Percentiles rank a stretch among this genome's conserved stretches.
These are phyloP conservation scores for Scedosporium dehoogii DNA, from an alignment of 2,329 filamentous ascomycete species.

Conservation along the genomic window DNA sequence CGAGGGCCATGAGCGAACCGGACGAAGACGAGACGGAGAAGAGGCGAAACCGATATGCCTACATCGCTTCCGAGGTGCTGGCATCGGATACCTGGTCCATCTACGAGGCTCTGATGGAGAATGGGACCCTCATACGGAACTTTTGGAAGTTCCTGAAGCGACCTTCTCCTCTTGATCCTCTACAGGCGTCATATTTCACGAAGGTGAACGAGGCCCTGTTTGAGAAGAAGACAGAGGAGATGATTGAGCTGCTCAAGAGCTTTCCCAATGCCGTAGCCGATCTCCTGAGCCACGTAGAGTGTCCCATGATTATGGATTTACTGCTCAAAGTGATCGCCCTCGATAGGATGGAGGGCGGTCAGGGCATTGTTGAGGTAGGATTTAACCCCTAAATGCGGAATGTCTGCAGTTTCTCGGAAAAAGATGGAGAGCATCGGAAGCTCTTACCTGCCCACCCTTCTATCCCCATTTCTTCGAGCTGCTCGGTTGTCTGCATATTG, in stretches of 20 bases:
- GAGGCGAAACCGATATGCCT: constrained; percentile 86
- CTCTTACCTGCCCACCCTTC: neutral
- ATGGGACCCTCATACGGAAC: constrained; percentile 62
- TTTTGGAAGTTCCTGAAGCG: constrained; percentile 89
- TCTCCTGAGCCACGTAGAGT: constrained; percentile 89
- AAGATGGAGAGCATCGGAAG: neutral
- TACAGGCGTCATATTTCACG: constrained; percentile 96
- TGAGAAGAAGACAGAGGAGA: constrained; percentile 96
- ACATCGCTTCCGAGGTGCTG: constrained; percentile 83
- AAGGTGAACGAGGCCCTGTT: constrained; percentile 98
- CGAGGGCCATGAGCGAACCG: constrained; percentile 35
- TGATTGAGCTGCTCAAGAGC: constrained; percentile 81
- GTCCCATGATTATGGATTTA: constrained; percentile 96
- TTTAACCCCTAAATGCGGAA: constrained; percentile 4
- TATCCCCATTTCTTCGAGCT: too few relatives aligned
- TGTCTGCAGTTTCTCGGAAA: neutral
- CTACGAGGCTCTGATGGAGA: constrained; percentile 82
- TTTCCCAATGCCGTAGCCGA: constrained; percentile 72
- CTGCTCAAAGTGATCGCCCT: constrained; percentile 93
- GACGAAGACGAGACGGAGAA: constrained; percentile 75
- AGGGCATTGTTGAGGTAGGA: constrained; percentile 85
- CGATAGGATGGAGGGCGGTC: constrained; percentile 82
- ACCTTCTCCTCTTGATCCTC: constrained; percentile 76
- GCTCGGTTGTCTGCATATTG: too few relatives aligned
- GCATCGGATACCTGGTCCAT: constrained; percentile 97